Percentiles rank a stretch among this genome's conserved stretches.
These are phyloP conservation scores for Fusarium sp. DNA, from an alignment of 2,329 filamentous ascomycete species.

Conservation along the genomic window DNA sequence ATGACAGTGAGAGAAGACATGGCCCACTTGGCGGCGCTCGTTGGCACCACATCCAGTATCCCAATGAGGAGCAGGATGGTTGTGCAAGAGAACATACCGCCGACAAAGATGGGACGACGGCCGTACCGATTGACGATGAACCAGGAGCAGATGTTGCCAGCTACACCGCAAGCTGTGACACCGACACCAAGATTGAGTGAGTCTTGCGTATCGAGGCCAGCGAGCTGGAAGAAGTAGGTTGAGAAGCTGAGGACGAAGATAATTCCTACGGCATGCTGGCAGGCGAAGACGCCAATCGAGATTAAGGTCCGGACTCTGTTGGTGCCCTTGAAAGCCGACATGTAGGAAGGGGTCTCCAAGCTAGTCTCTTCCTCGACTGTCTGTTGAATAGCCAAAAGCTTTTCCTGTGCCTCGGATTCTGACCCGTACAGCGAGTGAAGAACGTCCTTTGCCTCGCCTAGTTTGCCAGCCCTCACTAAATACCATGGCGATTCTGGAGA, in stretches of 20 bases:
- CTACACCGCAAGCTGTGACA: conserved; percentile 59
- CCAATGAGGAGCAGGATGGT: too few species aligned
- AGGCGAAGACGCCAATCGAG: conserved; percentile 57
- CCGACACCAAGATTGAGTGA: conserved; percentile 58
- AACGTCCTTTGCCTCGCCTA: conserved; percentile 50
- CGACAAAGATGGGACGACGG: conserved; percentile 55
- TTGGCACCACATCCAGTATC: too few species aligned
- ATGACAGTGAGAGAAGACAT: neutral
- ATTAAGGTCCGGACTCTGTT: conserved; percentile 59
- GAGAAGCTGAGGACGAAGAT: conserved; percentile 61
- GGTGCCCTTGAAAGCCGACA: conserved; percentile 61
- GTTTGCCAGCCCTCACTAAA: conserved; percentile 53
- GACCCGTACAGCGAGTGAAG: conserved; percentile 54
- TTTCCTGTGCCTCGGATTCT: conserved; percentile 51
- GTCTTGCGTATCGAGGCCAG: conserved; percentile 53
- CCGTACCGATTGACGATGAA: conserved; percentile 57
- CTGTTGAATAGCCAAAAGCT: conserved; percentile 53
- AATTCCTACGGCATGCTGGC: conserved; percentile 61
- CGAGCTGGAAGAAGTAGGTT: conserved; percentile 58
- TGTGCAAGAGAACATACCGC: conserved; percentile 50
- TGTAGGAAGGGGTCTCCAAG: conserved; percentile 48
- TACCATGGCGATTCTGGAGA: conserved; percentile 61
- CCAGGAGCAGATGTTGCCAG: conserved; percentile 57
- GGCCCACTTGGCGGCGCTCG: neutral
- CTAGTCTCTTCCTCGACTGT: conserved; percentile 52